Conservation (phyloP, 73 alveolate genomes). For the Blepharisma japonicum region DNA sequence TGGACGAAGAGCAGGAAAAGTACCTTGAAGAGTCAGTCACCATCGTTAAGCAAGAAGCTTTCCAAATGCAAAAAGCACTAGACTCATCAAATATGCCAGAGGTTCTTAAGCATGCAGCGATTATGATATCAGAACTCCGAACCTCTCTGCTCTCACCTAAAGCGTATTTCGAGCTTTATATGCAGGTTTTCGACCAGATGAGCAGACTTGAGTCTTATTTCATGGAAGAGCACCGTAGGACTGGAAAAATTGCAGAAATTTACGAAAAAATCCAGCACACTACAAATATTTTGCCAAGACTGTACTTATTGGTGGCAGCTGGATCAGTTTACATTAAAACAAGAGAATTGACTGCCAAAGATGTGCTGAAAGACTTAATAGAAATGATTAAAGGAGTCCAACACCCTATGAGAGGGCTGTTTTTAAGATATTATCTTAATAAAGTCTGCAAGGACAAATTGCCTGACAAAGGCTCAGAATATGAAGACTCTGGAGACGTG, state of each 20-base stretch:
- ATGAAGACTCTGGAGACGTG: constrained; percentile 84
- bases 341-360: constrained; percentile 89
- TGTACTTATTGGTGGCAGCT: constrained; percentile 91
- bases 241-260: constrained; percentile 93
- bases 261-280: constrained; percentile 97
- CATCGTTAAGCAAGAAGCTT: constrained; percentile 86
- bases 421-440: constrained; percentile 90
- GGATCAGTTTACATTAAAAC: constrained; percentile 96
- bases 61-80: constrained; percentile 85
- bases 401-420: constrained; percentile 97
- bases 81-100: constrained; percentile 83
- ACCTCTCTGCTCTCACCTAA: constrained; percentile 28
- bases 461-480: constrained; percentile 93
- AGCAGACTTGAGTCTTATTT: constrained; percentile 81
- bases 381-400: constrained; percentile 87
- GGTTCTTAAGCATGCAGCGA: constrained; percentile 87
- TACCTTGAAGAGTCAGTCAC: constrained; percentile 82
- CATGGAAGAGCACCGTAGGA: constrained; percentile 93
- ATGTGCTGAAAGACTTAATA: constrained; percentile 82
- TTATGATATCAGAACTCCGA: constrained; percentile 47
- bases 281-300: constrained; percentile 91
- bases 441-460: constrained; percentile 96
- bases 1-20: constrained; percentile 93
- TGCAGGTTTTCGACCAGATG: constrained; percentile 90
- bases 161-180: constrained; percentile 55